A percentile compares a stretch with the other conserved stretches of the same genome.
Conservation (phyloP, 2,329 filamentous ascomycete genomes). For the Clarireedia hainanense region DNA sequence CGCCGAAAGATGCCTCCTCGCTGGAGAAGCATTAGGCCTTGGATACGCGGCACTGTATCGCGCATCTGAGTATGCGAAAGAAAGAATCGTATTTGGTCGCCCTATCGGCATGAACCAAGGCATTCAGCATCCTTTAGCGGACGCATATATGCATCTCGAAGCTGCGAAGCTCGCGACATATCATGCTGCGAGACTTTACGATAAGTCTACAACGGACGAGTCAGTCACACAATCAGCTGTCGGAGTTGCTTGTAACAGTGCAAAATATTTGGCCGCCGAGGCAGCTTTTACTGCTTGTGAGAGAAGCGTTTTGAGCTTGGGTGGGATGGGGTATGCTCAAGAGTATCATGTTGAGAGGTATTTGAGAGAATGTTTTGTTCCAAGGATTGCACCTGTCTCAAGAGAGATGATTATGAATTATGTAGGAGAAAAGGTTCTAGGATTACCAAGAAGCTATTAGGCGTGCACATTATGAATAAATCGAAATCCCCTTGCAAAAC, state of each 20-base stretch:
- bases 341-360: slow-evolving; percentile 61
- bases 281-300: slow-evolving; percentile 57
- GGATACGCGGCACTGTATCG: slow-evolving; percentile 63
- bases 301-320: slow-evolving; percentile 49
- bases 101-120: slow-evolving; percentile 60
- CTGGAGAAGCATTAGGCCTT: slow-evolving; percentile 71
- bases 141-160: slow-evolving; percentile 58
- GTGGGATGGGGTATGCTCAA: slow-evolving; percentile 58
- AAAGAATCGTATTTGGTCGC: slow-evolving; percentile 57
- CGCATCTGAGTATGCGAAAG: slow-evolving; percentile 57
- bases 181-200: slow-evolving; percentile 56
- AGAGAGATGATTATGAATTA: slow-evolving; percentile 73
- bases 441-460: slow-evolving; percentile 59
- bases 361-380: slow-evolving; percentile 56
- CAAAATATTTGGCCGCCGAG: slow-evolving; percentile 63
- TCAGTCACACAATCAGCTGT: slow-evolving; percentile 47
- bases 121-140: slow-evolving; percentile 57
- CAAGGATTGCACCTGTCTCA: slow-evolving; percentile 56
- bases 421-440: slow-evolving; percentile 59
- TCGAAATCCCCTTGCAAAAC: no score
- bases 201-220: slow-evolving; percentile 42
- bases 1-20: slow-evolving; percentile 66
- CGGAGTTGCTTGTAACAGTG: slow-evolving; percentile 59
- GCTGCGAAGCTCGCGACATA: slow-evolving; percentile 58
- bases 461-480: no score